Evolutionary conservation across 768 basidiomycete genomes (phyloP), one percentile per base, ranked within the genome.

Genomic region (Phanerochaete sordida): DNA sequence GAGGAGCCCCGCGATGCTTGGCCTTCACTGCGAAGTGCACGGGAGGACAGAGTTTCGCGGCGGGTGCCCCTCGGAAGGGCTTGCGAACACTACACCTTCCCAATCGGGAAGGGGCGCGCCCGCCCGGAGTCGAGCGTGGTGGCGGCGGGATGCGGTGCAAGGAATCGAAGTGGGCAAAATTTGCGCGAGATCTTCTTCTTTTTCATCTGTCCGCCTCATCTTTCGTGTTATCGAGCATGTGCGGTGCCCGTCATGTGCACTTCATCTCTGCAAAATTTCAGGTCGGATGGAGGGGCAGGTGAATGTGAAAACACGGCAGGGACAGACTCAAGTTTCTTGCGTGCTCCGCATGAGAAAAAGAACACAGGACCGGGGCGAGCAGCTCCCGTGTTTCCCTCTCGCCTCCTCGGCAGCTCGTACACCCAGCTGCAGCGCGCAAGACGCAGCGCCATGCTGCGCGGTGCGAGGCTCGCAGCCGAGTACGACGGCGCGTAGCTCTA

Each of bases 31-130:
- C 33, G 6, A 35, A 35, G 13, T 35, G 33, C 33, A 35, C 33
- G 33, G 13, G 33, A 35, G 33, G 33, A 35, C 33, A 35, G n/a
- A 35, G 33, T 6, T 35, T 35, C 7, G 33, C 6, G 13, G 6
- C 13, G 33, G 33, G 13, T 6, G 33, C 13, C 33, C 7, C 33
- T 6, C 7, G 33, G 8, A 51, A 51, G 44, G 44, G 11, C 13
- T 39, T 23, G 30, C 35, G 39, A 54, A 54, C 37, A 54, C 53
- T 54, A 54, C 53, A 37, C 35, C 28, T 54, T 15, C 53, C 53
- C 13, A 39, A 30, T 39, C 16, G 13, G 53, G 53, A 23, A 24
- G 16, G 23, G 15, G 30, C 3, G n/a, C n/a, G n/a, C n/a, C n/a
- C n/a, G n/a, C n/a, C n/a, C n/a, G n/a, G n/a, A n/a, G n/a, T n/a